Conservation (phyloP, 2,329 filamentous ascomycete species). For the Neonectria magnoliae region DNA sequence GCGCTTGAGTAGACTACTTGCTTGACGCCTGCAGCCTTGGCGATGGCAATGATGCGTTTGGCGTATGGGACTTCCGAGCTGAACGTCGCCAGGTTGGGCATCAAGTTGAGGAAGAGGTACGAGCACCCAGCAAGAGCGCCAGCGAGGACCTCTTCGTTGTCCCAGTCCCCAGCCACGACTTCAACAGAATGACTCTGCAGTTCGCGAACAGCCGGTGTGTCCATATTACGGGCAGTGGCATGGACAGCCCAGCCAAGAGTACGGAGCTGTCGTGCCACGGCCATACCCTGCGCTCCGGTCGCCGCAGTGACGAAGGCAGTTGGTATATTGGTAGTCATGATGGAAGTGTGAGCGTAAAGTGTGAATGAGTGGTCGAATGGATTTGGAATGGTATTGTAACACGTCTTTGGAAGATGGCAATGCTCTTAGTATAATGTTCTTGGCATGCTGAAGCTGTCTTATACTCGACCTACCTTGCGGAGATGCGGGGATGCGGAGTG, state of each 20-base stretch:
- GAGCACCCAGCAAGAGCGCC: neutral
- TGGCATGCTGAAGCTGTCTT: neutral
- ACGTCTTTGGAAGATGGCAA: neutral
- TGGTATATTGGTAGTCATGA: neutral
- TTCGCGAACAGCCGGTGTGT: neutral
- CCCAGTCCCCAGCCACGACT: neutral
- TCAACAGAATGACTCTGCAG: neutral
- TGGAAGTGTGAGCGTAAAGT: neutral
- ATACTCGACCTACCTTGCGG: neutral
- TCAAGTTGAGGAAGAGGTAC: neutral
- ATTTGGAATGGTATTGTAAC: neutral
- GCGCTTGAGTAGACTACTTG: conserved; percentile 5
- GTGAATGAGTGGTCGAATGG: neutral
- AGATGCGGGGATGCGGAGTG: neutral
- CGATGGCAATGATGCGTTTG: neutral
- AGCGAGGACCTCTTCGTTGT: neutral
- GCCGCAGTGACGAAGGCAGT: conserved; percentile 3
- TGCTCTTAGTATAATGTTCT: neutral
- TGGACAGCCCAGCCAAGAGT: neutral
- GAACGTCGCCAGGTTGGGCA: neutral
- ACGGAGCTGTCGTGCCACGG: neutral
- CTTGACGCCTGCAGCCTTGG: neutral
- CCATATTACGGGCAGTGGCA: neutral
- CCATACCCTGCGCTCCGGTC: neutral
- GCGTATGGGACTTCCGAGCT: neutral